phyloP scores from a whole-genome alignment of 2,329 filamentous ascomycete genomes.

The Aspergillus sp. region DNA sequence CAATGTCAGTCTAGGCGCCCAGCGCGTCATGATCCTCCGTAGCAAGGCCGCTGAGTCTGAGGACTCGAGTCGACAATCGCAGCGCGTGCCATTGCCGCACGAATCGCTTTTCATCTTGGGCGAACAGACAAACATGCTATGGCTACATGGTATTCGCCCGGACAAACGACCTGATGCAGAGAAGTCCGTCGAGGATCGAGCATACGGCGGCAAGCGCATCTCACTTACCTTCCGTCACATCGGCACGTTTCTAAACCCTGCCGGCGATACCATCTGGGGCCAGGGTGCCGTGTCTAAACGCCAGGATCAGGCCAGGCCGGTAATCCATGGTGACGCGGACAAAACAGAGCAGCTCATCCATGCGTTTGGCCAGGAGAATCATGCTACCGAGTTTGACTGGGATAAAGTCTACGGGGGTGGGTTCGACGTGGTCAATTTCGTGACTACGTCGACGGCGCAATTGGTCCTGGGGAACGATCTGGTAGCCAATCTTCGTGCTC shows the following conservation, averaged over 20 bases:
- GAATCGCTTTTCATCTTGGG: conserved; percentile 84
- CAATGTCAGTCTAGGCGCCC: conserved; percentile 87
- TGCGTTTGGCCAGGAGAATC: conserved; percentile 82
- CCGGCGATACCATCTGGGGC: conserved; percentile 71
- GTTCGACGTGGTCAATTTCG: conserved; percentile 63
- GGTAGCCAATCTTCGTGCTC: conserved; percentile 31
- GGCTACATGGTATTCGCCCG: conserved; percentile 84
- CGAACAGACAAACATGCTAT: conserved; percentile 69
- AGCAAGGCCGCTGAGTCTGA: conserved; percentile 47
- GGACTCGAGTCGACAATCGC: conserved; percentile 43
- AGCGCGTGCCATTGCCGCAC: conserved; percentile 69
- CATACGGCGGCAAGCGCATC: conserved; percentile 69
- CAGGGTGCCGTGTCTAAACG: conserved; percentile 73
- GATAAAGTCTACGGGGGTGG: conserved; percentile 64
- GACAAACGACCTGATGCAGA: conserved; percentile 67
- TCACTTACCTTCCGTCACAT: conserved; percentile 87
- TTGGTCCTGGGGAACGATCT: conserved; percentile 25
- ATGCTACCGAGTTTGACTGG: conserved; percentile 64
- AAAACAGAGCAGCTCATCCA: conserved; percentile 59
- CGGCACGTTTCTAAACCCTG: conserved; percentile 66
- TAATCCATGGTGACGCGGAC: conserved; percentile 61
- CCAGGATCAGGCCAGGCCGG: conserved; percentile 49
- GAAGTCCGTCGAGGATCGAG: conserved; percentile 61
- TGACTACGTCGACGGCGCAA: conserved; percentile 26
- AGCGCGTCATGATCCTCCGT: conserved; percentile 80